These are phyloP conservation scores for Cladobotryum mycophilum DNA, from an alignment of 2,329 filamentous ascomycete genomes.

Conservation along the genomic window DNA sequence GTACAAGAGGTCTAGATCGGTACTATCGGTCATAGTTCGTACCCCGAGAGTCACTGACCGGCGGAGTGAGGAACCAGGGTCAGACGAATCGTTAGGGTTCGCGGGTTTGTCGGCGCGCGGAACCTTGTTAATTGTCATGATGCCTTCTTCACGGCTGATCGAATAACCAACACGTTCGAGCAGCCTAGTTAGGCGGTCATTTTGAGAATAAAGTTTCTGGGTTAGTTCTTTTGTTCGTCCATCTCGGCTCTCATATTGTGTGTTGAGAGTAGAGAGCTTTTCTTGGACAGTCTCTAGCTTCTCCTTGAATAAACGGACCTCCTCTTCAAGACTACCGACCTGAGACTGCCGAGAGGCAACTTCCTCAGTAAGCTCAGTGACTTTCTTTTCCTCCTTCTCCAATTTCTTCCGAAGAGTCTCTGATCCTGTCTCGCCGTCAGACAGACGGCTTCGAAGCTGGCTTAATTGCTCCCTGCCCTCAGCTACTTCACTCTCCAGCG, in stretches of 20 bases:
- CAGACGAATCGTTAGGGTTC: constrained; percentile 52
- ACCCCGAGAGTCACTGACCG: constrained; percentile 47
- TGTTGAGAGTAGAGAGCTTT: constrained; percentile 44
- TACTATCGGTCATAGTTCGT: constrained; percentile 52
- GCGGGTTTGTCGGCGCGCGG: constrained; percentile 53
- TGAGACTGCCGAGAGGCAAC: constrained; percentile 71
- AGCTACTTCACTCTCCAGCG: constrained; percentile 50
- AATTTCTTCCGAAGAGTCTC: constrained; percentile 70
- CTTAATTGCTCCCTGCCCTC: constrained; percentile 65
- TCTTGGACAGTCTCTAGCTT: constrained; percentile 52
- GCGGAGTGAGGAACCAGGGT: constrained; percentile 47
- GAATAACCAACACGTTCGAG: constrained; percentile 83
- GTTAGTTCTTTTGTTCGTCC: constrained; percentile 75
- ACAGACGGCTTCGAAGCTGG: constrained; percentile 62
- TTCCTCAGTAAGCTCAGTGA: constrained; percentile 60
- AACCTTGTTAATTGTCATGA: constrained; percentile 69
- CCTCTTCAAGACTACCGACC: constrained; percentile 68
- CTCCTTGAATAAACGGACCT: constrained; percentile 62
- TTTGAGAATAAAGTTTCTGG: constrained; percentile 73
- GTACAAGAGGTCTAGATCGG: constrained; percentile 67
- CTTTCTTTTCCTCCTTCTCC: constrained; percentile 67
- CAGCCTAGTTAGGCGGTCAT: constrained; percentile 74
- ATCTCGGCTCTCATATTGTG: constrained; percentile 63
- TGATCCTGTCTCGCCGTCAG: constrained; percentile 77
- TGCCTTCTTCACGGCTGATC: constrained; percentile 64